Evolutionary conservation across 345 rosid species (phyloP).

Genomic region (Brassica nigra): DNA sequence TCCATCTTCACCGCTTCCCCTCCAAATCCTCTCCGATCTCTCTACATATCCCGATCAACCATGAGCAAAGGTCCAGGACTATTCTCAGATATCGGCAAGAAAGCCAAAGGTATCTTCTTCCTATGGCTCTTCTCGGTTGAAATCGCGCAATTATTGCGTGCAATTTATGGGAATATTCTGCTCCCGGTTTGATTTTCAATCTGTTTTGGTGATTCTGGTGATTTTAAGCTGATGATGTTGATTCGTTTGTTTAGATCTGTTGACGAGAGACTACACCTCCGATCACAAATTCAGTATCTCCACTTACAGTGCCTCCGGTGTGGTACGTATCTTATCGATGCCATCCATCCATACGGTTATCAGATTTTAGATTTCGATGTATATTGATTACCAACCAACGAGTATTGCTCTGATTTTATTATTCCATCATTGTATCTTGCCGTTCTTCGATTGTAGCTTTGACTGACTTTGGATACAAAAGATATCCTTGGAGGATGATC

Average conservation of each 20-base stretch:
- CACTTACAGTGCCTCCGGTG: slow-evolving; percentile 66
- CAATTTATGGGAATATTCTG: neutral
- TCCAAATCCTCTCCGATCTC: slow-evolving; percentile 36
- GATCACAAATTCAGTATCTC: slow-evolving; percentile 81
- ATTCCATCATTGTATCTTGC: neutral
- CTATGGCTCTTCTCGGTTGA: neutral
- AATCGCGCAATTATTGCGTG: neutral
- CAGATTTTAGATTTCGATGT: slow-evolving; percentile 11
- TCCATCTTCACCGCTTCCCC: slow-evolving; percentile 26
- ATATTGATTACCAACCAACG: neutral
- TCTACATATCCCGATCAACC: slow-evolving; percentile 30
- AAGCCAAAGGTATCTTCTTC: slow-evolving; percentile 63
- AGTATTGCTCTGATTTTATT: neutral
- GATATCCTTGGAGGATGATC: neutral
- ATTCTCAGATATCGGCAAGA: slow-evolving; percentile 89
- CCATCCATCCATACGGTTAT: neutral
- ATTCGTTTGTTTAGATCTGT: slow-evolving; percentile 58
- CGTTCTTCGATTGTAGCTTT: neutral
- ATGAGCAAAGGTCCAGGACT: slow-evolving; percentile 94
- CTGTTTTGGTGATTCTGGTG: neutral
- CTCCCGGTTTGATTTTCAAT: neutral
- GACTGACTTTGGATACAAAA: slow-evolving; percentile 1
- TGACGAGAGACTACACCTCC: slow-evolving; percentile 75
- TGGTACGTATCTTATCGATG: slow-evolving; percentile 52
- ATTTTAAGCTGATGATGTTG: slow-evolving; percentile 1